A percentile compares a stretch with the other conserved stretches of the same genome.
phyloP scores from a whole-genome alignment of 2,329 filamentous ascomycete species.

The Domatiomyces globalis region DNA sequence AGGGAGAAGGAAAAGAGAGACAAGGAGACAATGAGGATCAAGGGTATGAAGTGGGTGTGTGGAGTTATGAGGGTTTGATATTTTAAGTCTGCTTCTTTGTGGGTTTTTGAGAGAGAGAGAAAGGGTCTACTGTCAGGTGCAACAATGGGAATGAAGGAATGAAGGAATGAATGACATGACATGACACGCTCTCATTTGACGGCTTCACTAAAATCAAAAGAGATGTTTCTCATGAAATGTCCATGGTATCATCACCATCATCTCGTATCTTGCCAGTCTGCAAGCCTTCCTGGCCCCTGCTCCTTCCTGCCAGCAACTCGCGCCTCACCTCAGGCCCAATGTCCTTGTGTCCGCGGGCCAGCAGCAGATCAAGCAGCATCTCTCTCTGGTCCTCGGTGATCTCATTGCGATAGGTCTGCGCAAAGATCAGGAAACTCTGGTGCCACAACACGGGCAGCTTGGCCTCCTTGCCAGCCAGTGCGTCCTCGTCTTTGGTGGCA shows the following conservation, averaged over 20 bases:
- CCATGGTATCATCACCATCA: slow-evolving; percentile 18
- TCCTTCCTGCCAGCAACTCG: slow-evolving; percentile 76
- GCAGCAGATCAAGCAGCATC: slow-evolving; percentile 70
- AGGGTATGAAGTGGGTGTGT: too few species aligned
- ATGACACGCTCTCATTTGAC: background rate
- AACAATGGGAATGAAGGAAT: too few species aligned
- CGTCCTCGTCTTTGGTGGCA: slow-evolving; percentile 44
- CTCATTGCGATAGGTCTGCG: slow-evolving; percentile 87
- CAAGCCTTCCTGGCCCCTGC: slow-evolving; percentile 60
- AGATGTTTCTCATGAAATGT: background rate
- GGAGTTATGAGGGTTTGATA: too few species aligned
- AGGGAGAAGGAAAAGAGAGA: too few species aligned
- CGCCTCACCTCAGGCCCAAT: slow-evolving; percentile 86
- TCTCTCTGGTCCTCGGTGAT: slow-evolving; percentile 92
- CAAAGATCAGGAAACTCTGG: slow-evolving; percentile 81
- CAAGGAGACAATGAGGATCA: too few species aligned
- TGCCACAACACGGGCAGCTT: slow-evolving; percentile 93
- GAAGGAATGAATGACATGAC: background rate
- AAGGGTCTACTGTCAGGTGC: too few species aligned
- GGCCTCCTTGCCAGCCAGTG: slow-evolving; percentile 35
- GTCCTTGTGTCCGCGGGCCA: slow-evolving; percentile 69
- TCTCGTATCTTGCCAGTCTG: slow-evolving; percentile 49
- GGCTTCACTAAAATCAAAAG: background rate
- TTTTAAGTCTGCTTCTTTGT: too few species aligned
- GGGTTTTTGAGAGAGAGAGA: too few species aligned